Evolutionary conservation across 805 yeast species (phyloP).

Genomic region (Maudiozyma saulgeensis): DNA sequence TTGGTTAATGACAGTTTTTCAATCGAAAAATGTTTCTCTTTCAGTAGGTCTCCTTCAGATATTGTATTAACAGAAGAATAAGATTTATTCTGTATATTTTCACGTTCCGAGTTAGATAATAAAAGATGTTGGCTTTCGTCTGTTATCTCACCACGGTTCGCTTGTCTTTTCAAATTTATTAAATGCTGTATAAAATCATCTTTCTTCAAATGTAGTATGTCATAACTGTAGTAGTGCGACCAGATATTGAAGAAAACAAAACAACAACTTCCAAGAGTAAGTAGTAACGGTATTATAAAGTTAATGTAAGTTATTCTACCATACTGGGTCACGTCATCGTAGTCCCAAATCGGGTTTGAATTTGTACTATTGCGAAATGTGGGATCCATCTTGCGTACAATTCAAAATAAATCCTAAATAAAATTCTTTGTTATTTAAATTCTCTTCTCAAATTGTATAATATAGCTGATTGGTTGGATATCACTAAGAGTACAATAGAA

Average conservation of each 20-base stretch:
- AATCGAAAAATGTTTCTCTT: slow-evolving; percentile 59
- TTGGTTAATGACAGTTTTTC: slow-evolving; percentile 42
- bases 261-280: slow-evolving; percentile 5
- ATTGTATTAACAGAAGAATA: background rate
- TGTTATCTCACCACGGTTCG: slow-evolving; percentile 2
- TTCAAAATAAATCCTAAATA: too few species aligned
- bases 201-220: slow-evolving; percentile 11
- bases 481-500: too few species aligned
- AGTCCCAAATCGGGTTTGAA: slow-evolving; percentile 37
- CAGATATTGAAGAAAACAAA: slow-evolving; percentile 12
- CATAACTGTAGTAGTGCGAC: slow-evolving; percentile 14
- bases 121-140: slow-evolving; percentile 19
- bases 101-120: slow-evolving; percentile 3
- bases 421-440: background rate
- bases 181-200: slow-evolving; percentile 15
- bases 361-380: background rate
- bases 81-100: background rate
- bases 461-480: too few species aligned
- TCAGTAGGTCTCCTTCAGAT: slow-evolving; percentile 17
- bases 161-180: slow-evolving; percentile 2
- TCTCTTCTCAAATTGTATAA: background rate
- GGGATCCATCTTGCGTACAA: background rate
- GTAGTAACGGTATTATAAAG: slow-evolving; percentile 19
- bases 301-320: slow-evolving; percentile 36
- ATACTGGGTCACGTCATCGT: slow-evolving; percentile 52